A percentile compares a stretch with the other conserved stretches of the same genome.
These are phyloP conservation scores for Colletotrichum shisoi DNA, from an alignment of 2,329 filamentous ascomycete species.

Conservation along the genomic window DNA sequence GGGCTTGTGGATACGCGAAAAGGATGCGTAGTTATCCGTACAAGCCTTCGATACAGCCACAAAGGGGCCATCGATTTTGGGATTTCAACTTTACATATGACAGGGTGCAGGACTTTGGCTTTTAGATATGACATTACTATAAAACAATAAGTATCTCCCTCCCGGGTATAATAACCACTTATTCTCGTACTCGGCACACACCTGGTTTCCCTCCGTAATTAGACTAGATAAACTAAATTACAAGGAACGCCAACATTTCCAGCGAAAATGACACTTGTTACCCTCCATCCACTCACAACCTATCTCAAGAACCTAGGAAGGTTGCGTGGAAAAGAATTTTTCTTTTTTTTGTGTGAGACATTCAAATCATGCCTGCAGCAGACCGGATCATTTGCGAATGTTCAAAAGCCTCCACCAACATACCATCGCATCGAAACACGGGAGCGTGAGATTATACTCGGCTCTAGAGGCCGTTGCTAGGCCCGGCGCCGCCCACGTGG, in stretches of 20 bases:
- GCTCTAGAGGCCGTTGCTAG: constrained; percentile 8
- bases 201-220: neutral
- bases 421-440: neutral
- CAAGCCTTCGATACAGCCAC: too few species aligned
- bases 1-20: too few species aligned
- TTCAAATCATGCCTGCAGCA: neutral
- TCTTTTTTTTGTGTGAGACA: neutral
- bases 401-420: too few species aligned
- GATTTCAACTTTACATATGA: too few species aligned
- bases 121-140: too few species aligned
- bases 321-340: neutral
- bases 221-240: neutral
- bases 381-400: neutral
- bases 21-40: too few species aligned
- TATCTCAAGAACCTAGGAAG: neutral
- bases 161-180: constrained; percentile 3
- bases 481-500: constrained; percentile 20
- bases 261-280: neutral
- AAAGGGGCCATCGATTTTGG: too few species aligned
- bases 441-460: too few species aligned
- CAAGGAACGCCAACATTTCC: constrained; percentile 1
- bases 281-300: too few species aligned
- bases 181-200: neutral
- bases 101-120: too few species aligned
- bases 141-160: too few species aligned